phyloP scores from a whole-genome alignment of 2,329 filamentous ascomycete genomes.

The Colletotrichum sp. region DNA sequence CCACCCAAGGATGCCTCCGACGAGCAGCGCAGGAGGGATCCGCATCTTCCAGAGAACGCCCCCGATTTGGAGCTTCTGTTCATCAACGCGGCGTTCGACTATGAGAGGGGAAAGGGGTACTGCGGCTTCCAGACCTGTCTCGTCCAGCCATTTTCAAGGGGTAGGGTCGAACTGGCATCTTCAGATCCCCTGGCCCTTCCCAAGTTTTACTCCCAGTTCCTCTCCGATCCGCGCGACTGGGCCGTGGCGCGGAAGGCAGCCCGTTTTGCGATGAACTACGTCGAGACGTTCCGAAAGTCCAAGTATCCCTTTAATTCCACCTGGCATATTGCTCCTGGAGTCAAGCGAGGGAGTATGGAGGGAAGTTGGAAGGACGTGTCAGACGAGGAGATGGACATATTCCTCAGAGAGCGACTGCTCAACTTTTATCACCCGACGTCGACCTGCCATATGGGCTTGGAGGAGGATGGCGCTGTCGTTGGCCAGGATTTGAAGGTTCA shows the following conservation, averaged over 20 bases:
- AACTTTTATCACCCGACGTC: conserved; percentile 10
- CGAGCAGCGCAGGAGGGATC: conserved; percentile 21
- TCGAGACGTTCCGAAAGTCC: conserved; percentile 28
- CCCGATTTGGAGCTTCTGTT: conserved; percentile 39
- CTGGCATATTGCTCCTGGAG: conserved; percentile 7
- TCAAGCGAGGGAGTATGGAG: not conserved
- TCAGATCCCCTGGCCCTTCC: conserved; percentile 36
- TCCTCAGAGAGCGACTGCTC: not conserved
- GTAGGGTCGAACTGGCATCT: conserved; percentile 35
- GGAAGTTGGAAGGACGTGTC: conserved; percentile 28
- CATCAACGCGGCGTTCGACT: conserved; percentile 36
- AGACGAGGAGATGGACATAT: conserved; percentile 34
- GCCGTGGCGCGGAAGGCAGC: conserved; percentile 25
- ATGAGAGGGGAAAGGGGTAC: conserved; percentile 26
- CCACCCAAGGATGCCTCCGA: not conserved
- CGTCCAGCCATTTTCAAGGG: conserved; percentile 32
- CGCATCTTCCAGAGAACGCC: conserved; percentile 23
- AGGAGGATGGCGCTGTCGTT: conserved; percentile 14
- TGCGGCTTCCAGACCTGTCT: conserved; percentile 30
- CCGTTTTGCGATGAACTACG: conserved; percentile 33
- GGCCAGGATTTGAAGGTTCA: conserved; percentile 19
- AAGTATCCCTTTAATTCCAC: conserved; percentile 25
- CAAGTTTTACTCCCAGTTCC: conserved; percentile 31
- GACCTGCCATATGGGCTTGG: conserved; percentile 23
- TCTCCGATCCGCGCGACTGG: conserved; percentile 32